These are phyloP conservation scores for Trichoderma koningii DNA, from an alignment of 2,329 filamentous ascomycete species.

Conservation along the genomic window DNA sequence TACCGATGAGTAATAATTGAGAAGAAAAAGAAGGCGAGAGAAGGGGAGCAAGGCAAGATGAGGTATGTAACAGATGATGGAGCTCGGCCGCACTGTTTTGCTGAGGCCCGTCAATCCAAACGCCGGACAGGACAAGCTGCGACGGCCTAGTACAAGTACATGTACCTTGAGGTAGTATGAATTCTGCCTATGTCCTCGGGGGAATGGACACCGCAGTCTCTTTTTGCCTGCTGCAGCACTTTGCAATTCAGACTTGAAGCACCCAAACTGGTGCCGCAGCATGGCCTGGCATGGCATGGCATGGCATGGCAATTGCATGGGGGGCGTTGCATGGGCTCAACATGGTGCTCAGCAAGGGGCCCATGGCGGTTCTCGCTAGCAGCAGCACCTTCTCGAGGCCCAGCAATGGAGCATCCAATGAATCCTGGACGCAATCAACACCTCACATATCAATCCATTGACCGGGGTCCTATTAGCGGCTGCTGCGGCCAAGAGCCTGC, in stretches of 20 bases:
- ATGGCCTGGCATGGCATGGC: conserved; percentile 2
- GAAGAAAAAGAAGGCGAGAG: background rate
- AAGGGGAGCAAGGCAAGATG: background rate
- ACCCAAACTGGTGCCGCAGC: conserved; percentile 11
- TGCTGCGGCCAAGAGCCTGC: conserved; percentile 7
- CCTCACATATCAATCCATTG: background rate
- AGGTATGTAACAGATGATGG: background rate
- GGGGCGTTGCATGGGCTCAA: background rate
- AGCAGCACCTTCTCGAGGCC: no score
- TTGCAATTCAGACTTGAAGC: no score
- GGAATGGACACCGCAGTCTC: background rate
- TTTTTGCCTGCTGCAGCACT: no score
- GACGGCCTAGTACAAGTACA: background rate
- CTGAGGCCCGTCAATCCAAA: background rate
- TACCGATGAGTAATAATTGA: background rate
- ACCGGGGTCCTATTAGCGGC: conserved; percentile 1
- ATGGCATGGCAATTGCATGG: conserved; percentile 10
- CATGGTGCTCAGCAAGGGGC: background rate
- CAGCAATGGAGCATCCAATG: no score
- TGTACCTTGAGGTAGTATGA: no score
- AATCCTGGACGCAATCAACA: no score
- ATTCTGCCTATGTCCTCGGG: conserved; percentile 2
- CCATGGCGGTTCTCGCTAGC: background rate
- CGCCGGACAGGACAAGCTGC: conserved; percentile 13
- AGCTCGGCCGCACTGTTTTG: no score